Evolutionary conservation across 225 moss, liverwort and hornwort species (phyloP).

Genomic region (Physcomitrellopsis africana): DNA sequence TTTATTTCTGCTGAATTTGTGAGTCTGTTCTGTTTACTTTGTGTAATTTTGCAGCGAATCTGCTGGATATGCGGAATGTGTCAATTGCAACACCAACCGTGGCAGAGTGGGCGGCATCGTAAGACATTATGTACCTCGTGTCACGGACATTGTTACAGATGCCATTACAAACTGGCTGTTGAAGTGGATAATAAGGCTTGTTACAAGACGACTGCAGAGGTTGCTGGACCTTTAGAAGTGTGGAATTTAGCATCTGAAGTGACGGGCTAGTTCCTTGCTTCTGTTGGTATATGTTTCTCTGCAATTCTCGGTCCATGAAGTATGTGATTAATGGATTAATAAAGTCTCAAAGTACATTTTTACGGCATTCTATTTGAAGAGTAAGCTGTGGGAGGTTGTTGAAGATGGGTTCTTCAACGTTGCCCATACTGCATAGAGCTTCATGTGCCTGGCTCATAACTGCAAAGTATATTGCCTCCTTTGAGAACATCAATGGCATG

Average conservation of each 20-base stretch:
- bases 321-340: neutral
- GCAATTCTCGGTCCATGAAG: neutral
- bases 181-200: conserved; percentile 12
- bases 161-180: conserved; percentile 6
- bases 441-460: neutral
- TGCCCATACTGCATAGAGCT: neutral
- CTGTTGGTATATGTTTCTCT: neutral
- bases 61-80: conserved; percentile 82
- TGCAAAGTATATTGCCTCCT: neutral
- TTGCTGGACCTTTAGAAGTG: conserved; percentile 4
- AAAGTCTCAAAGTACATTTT: neutral
- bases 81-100: conserved; percentile 74
- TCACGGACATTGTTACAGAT: neutral
- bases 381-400: neutral
- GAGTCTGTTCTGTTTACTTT: conserved; percentile 6
- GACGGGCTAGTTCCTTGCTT: neutral
- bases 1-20: conserved; percentile 11
- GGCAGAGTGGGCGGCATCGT: conserved; percentile 66
- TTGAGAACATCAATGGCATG: no score
- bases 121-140: neutral
- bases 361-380: neutral
- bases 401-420: neutral
- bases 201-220: conserved; percentile 1
- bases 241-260: neutral
- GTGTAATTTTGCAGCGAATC: conserved; percentile 69